Conservation (phyloP, 2,329 filamentous ascomycete genomes). For the Botrytis medusae region DNA sequence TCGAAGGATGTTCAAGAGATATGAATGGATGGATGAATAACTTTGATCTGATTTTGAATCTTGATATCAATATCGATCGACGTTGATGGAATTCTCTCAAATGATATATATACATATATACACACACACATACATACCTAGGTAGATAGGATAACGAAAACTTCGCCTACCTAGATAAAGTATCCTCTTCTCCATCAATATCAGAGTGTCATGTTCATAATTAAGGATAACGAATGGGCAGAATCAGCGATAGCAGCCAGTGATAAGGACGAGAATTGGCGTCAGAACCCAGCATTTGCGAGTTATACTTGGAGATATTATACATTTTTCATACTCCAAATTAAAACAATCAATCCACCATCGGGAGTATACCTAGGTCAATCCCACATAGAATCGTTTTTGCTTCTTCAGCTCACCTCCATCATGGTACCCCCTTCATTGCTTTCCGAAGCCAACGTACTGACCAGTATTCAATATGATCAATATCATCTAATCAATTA, state of each 20-base stretch:
- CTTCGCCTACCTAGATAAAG: neutral
- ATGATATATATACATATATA: neutral
- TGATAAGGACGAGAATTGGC: neutral
- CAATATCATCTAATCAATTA: neutral
- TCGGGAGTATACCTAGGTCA: too few relatives aligned
- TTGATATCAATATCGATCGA: neutral
- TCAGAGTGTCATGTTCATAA: conserved; percentile 12
- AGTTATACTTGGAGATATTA: neutral
- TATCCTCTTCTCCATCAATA: conserved; percentile 2
- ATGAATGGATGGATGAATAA: neutral
- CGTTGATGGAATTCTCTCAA: neutral
- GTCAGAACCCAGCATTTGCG: neutral
- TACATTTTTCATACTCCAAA: neutral
- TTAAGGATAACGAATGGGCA: neutral
- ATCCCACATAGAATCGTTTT: neutral
- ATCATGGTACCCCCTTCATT: neutral
- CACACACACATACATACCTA: neutral
- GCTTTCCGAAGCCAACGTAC: neutral
- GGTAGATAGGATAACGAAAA: neutral
- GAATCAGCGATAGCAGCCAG: neutral
- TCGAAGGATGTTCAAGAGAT: neutral
- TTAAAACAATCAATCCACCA: too few relatives aligned
- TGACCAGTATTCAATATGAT: neutral
- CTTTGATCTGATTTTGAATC: neutral
- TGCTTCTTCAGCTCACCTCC: neutral